phyloP scores from a whole-genome alignment of 2,329 filamentous ascomycete species.

The Trichoderma breve region DNA sequence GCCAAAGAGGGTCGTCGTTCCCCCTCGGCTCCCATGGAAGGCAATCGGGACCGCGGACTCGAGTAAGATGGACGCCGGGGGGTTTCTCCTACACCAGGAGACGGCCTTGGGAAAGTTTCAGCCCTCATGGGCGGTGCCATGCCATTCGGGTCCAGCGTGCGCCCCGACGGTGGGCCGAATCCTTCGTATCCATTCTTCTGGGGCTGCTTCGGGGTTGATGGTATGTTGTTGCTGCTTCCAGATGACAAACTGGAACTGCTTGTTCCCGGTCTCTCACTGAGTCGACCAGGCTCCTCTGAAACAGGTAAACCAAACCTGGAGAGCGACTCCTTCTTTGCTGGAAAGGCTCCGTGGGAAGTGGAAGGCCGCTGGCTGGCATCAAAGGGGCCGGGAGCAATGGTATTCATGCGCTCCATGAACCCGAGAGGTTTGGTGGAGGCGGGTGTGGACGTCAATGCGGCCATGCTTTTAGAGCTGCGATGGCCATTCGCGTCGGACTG shows the following conservation, averaged over 20 bases:
- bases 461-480: conserved; percentile 32
- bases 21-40: conserved; percentile 23
- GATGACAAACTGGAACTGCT: conserved; percentile 23
- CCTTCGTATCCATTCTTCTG: conserved; percentile 57
- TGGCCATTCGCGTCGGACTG: conserved; percentile 52
- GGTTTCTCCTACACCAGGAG: conserved; percentile 34
- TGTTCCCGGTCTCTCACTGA: conserved; percentile 21
- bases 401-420: conserved; percentile 62
- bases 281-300: conserved; percentile 2
- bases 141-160: conserved; percentile 39
- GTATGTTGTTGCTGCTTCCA: conserved; percentile 28
- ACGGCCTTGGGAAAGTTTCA: conserved; percentile 52
- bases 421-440: conserved; percentile 14
- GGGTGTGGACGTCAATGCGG: neutral
- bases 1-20: conserved; percentile 40
- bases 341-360: conserved; percentile 35
- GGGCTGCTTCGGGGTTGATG: conserved; percentile 39
- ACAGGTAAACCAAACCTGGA: conserved; percentile 22
- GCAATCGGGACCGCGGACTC: conserved; percentile 37
- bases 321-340: conserved; percentile 32
- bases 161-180: conserved; percentile 49
- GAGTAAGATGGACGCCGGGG: conserved; percentile 50
- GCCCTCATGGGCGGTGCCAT: conserved; percentile 45
- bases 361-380: conserved; percentile 45
- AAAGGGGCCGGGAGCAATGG: conserved; percentile 66